Evolutionary conservation across 1,284 basidiomycete species (phyloP).

Genomic region (Apiotrichum brassicae): DNA sequence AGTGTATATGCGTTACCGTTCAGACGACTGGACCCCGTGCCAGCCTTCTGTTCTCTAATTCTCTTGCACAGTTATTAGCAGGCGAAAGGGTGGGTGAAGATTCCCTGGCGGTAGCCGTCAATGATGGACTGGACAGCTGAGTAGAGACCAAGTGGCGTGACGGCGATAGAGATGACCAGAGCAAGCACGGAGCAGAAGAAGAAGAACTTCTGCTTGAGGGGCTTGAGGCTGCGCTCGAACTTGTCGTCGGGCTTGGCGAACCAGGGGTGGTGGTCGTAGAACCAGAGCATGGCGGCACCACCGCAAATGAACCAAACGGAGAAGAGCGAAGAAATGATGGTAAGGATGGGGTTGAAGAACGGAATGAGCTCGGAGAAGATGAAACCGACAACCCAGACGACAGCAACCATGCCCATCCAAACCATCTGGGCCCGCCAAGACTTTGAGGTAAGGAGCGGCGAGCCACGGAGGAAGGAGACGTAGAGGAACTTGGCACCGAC

Average conservation of each 20-base stretch:
- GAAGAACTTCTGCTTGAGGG: conserved; percentile 21
- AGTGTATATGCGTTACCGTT: too few species aligned
- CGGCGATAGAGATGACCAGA: conserved; percentile 28
- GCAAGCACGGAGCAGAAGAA: conserved; percentile 13
- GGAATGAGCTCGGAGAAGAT: conserved; percentile 38
- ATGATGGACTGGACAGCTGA: conserved; percentile 36
- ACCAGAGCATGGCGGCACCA: conserved; percentile 35
- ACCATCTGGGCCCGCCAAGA: conserved; percentile 24
- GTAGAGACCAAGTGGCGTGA: conserved; percentile 41
- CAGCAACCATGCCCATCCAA: conserved; percentile 35
- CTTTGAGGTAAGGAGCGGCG: conserved; percentile 29
- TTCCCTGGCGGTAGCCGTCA: conserved; percentile 30
- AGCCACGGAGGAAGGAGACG: conserved; percentile 29
- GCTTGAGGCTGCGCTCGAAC: conserved; percentile 11
- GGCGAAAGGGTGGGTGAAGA: conserved; percentile 36
- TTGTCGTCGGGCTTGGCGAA: conserved; percentile 20
- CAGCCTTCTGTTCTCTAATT: too few species aligned
- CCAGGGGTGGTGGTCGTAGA: conserved; percentile 28
- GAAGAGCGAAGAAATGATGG: conserved; percentile 39
- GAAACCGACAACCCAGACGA: conserved; percentile 39
- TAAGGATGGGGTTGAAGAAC: conserved; percentile 44
- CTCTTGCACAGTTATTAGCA: conserved; percentile 20
- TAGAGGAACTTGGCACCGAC: conserved; percentile 42
- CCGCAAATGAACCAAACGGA: conserved; percentile 41
- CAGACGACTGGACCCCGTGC: too few species aligned